A percentile compares a stretch with the other conserved stretches of the same genome.
Evolutionary conservation across 768 basidiomycete species (phyloP).

Genomic region (Tylopilus cervinicoccineus): DNA sequence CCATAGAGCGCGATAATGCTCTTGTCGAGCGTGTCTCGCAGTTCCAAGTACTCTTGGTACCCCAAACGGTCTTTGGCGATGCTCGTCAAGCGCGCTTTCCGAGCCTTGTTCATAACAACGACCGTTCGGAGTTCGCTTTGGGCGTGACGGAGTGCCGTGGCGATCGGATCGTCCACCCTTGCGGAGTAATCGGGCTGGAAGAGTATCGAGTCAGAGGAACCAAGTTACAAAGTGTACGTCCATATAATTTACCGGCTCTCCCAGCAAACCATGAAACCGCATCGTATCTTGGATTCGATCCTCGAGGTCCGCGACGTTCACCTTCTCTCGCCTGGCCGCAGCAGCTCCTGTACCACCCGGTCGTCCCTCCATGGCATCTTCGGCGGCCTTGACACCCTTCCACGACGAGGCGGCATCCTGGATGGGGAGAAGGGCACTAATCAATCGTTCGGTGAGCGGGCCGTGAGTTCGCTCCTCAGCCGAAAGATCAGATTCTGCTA

Average conservation of each 20-base stretch:
- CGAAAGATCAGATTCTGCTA: slow-evolving; percentile 65
- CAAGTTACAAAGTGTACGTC: slow-evolving; percentile 2
- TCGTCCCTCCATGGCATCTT: slow-evolving; percentile 80
- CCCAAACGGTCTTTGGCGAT: slow-evolving; percentile 86
- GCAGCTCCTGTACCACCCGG: slow-evolving; percentile 79
- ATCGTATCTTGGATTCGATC: slow-evolving; percentile 70
- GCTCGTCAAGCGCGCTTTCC: slow-evolving; percentile 65
- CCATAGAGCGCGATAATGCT: slow-evolving; percentile 70
- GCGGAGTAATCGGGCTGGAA: slow-evolving; percentile 67
- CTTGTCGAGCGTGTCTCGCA: slow-evolving; percentile 83
- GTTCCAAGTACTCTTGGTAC: slow-evolving; percentile 86
- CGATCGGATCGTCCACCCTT: slow-evolving; percentile 91
- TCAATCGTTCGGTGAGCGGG: slow-evolving; percentile 80
- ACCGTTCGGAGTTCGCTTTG: slow-evolving; percentile 79
- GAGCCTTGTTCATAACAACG: slow-evolving; percentile 76
- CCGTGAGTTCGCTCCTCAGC: slow-evolving; percentile 82
- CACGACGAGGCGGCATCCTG: slow-evolving; percentile 55
- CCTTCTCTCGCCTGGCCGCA: slow-evolving; percentile 66
- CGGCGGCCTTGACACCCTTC: slow-evolving; percentile 79
- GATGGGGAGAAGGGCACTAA: slow-evolving; percentile 68
- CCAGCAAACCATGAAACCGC: slow-evolving; percentile 69
- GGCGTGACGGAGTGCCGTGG: slow-evolving; percentile 83
- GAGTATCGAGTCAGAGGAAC: slow-evolving; percentile 20
- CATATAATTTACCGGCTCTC: slow-evolving; percentile 57
- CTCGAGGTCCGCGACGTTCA: slow-evolving; percentile 79